Evolutionary conservation across 2,329 filamentous ascomycete genomes (phyloP).

Genomic region (Trichocomaceae sp.): DNA sequence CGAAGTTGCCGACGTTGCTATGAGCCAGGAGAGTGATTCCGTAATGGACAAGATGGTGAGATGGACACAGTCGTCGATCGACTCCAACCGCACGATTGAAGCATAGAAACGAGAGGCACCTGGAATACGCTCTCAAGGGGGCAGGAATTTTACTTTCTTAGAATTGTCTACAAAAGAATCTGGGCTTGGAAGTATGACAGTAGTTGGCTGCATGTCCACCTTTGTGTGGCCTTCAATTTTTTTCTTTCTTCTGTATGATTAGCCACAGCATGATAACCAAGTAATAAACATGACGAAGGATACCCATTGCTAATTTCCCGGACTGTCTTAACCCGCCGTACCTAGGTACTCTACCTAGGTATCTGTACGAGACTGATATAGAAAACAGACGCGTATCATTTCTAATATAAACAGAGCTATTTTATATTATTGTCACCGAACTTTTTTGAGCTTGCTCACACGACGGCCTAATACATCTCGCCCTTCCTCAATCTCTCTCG

Average conservation of each 20-base stretch:
- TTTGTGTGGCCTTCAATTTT: not conserved
- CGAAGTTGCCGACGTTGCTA: not conserved
- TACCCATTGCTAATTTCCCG: slow-evolving; percentile 1
- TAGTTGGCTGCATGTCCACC: not conserved
- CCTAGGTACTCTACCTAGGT: too few species aligned
- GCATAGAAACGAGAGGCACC: not conserved
- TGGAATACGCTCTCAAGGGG: not conserved
- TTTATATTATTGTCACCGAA: slow-evolving; percentile 20
- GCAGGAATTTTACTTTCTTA: not conserved
- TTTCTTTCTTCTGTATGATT: not conserved
- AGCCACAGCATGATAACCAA: not conserved
- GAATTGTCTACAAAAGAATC: not conserved
- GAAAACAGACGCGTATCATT: slow-evolving; percentile 7
- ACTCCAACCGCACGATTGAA: slow-evolving; percentile 1
- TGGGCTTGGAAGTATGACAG: not conserved
- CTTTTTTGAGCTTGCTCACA: slow-evolving; percentile 43
- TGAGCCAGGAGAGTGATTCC: slow-evolving; percentile 9
- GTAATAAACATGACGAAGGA: slow-evolving; percentile 9
- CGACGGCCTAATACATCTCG: slow-evolving; percentile 85
- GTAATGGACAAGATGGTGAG: slow-evolving; percentile 8
- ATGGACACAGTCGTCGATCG: slow-evolving; percentile 11
- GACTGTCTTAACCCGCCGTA: not conserved
- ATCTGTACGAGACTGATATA: not conserved
- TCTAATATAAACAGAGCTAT: slow-evolving; percentile 1
- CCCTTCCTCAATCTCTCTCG: slow-evolving; percentile 85